Evolutionary conservation across 257 asterid genomes (phyloP).

Genomic region (Parsonsia alboflavescens): DNA sequence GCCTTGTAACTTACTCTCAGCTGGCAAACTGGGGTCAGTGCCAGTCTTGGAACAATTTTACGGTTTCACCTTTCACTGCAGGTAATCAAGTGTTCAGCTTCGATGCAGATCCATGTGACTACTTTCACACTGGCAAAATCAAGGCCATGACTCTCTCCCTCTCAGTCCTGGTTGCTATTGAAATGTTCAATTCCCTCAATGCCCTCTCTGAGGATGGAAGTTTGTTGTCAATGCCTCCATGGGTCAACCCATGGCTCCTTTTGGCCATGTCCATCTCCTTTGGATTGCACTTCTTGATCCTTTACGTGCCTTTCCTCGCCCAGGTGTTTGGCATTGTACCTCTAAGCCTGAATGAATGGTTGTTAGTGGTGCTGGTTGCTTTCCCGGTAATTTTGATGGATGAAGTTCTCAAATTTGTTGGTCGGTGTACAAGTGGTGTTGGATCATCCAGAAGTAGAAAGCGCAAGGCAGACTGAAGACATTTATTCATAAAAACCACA

Average conservation of each 20-base stretch:
- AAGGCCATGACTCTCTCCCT: constrained; percentile 98
- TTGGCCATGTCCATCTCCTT: constrained; percentile 93
- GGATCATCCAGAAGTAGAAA: constrained; percentile 35
- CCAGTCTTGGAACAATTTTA: constrained; percentile 68
- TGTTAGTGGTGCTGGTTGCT: constrained; percentile 70
- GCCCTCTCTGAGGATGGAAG: constrained; percentile 99
- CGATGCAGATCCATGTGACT: constrained; percentile 70
- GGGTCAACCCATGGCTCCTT: constrained; percentile 98
- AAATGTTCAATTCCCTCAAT: constrained; percentile 94
- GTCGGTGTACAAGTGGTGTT: constrained; percentile 62
- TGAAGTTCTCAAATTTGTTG: constrained; percentile 80
- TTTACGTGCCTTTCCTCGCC: constrained; percentile 93
- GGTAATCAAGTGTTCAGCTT: constrained; percentile 52
- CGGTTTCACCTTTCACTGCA: constrained; percentile 83
- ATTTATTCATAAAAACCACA: not conserved
- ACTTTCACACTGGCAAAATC: constrained; percentile 79
- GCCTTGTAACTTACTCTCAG: constrained; percentile 80
- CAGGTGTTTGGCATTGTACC: constrained; percentile 87
- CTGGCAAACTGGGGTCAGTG: constrained; percentile 96
- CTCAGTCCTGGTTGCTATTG: constrained; percentile 86
- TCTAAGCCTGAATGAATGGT: constrained; percentile 81
- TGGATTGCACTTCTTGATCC: constrained; percentile 88
- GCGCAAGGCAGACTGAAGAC: constrained; percentile 56
- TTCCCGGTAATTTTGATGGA: constrained; percentile 82
- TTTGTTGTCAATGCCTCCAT: constrained; percentile 87